Percentiles rank a stretch among this genome's conserved stretches.
These are phyloP conservation scores for Hanseniaspora nectarophila DNA, from an alignment of 805 yeast genomes.

Conservation along the genomic window DNA sequence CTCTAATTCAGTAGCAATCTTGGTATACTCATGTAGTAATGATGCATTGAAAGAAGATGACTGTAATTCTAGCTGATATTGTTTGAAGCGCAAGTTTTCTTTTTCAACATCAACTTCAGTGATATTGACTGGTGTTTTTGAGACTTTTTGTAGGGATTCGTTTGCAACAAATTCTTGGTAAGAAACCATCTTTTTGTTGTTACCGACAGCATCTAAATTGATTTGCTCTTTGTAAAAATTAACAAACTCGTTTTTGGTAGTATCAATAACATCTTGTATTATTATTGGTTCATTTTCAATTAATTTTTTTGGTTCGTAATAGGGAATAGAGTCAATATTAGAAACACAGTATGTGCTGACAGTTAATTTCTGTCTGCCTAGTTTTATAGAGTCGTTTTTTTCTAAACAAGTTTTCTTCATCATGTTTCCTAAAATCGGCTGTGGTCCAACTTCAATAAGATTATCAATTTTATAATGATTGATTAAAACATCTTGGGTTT, in stretches of 20 bases:
- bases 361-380: background rate
- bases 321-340: constrained; percentile 74
- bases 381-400: constrained; percentile 50
- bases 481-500: constrained; percentile 79
- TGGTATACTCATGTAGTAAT: background rate
- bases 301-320: constrained; percentile 37
- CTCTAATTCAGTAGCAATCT: background rate
- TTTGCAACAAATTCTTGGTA: background rate
- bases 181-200: background rate
- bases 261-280: background rate
- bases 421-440: constrained; percentile 86
- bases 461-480: constrained; percentile 72
- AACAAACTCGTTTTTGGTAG: background rate
- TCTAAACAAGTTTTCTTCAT: constrained; percentile 74
- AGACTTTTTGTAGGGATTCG: background rate
- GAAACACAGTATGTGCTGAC: constrained; percentile 54
- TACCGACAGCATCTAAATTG: background rate
- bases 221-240: background rate
- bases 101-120: background rate
- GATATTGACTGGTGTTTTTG: background rate
- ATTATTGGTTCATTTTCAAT: constrained; percentile 12
- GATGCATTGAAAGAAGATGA: background rate
- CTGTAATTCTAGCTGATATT: background rate
- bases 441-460: constrained; percentile 82
- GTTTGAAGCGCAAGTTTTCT: background rate